A percentile compares a stretch with the other conserved stretches of the same genome.
These are phyloP conservation scores for Arabis alpina DNA, from an alignment of 345 rosid species.

Conservation along the genomic window DNA sequence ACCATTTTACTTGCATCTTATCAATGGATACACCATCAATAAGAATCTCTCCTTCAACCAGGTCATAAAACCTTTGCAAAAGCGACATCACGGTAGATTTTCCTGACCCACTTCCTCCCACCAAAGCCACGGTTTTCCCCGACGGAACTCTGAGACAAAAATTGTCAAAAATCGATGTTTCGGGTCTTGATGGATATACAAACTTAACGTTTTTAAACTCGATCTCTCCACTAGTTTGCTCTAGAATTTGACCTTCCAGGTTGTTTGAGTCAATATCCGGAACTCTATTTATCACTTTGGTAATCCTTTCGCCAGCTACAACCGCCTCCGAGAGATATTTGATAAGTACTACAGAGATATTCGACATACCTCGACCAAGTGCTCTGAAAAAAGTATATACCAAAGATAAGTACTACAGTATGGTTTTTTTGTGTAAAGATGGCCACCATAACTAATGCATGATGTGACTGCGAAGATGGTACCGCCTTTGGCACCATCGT, in stretches of 20 bases:
- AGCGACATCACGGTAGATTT: constrained; percentile 84
- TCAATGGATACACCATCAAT: constrained; percentile 81
- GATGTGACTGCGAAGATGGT: constrained; percentile 73
- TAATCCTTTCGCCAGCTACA: constrained; percentile 75
- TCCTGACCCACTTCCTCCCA: constrained; percentile 89
- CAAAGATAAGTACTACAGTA: constrained; percentile 64
- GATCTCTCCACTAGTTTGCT: constrained; percentile 69
- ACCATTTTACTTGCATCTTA: constrained; percentile 68
- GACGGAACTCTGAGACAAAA: constrained; percentile 73
- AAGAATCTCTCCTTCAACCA: constrained; percentile 73
- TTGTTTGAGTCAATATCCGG: constrained; percentile 78
- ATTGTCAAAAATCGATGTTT: constrained; percentile 67
- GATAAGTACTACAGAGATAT: too few species aligned
- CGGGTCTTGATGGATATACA: constrained; percentile 82
- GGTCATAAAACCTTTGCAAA: constrained; percentile 86
- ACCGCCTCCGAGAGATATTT: constrained; percentile 69
- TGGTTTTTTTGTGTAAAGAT: constrained; percentile 78
- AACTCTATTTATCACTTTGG: constrained; percentile 63
- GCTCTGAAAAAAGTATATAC: too few species aligned
- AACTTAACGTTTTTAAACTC: constrained; percentile 82
- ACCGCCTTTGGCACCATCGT: constrained; percentile 85
- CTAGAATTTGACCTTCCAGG: constrained; percentile 64
- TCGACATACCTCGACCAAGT: too few species aligned
- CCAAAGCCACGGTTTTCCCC: constrained; percentile 89
- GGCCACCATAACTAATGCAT: constrained; percentile 81